Percentiles rank a stretch among this genome's conserved stretches.
phyloP scores from a whole-genome alignment of 352 stramenopile species.

The Phytophthora colocasiae region DNA sequence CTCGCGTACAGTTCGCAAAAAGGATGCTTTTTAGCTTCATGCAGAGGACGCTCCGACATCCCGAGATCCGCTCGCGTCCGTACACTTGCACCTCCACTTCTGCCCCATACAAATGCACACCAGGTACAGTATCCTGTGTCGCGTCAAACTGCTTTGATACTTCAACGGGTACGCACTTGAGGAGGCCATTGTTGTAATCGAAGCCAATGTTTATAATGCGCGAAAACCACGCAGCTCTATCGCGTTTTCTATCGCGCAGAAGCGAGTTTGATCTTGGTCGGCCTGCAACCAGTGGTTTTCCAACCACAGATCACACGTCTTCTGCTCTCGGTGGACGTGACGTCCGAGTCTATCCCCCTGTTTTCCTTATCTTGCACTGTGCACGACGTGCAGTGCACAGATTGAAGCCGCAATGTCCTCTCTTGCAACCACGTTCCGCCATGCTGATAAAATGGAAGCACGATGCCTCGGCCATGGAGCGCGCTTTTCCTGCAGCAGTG shows the following conservation, averaged over 20 bases:
- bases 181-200: neutral
- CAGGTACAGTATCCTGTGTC: no score
- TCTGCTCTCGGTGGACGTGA: no score
- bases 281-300: no score
- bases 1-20: neutral
- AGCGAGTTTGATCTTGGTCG: no score
- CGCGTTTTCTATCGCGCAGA: neutral
- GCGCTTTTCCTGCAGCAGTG: neutral
- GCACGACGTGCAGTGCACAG: no score
- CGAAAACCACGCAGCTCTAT: neutral
- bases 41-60: conserved; percentile 3
- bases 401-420: neutral
- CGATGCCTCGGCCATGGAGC: neutral
- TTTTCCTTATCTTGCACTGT: no score
- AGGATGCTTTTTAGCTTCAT: neutral
- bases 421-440: neutral
- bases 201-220: neutral
- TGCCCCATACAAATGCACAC: neutral
- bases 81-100: neutral
- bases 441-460: conserved; percentile 6
- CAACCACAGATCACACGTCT: no score
- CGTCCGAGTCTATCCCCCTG: neutral
- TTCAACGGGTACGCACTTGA: neutral
- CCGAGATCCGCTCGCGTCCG: conserved; percentile 1
- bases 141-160: no score